These are phyloP conservation scores for Puccinia triticina DNA, from an alignment of 1,284 basidiomycete species.

Conservation along the genomic window DNA sequence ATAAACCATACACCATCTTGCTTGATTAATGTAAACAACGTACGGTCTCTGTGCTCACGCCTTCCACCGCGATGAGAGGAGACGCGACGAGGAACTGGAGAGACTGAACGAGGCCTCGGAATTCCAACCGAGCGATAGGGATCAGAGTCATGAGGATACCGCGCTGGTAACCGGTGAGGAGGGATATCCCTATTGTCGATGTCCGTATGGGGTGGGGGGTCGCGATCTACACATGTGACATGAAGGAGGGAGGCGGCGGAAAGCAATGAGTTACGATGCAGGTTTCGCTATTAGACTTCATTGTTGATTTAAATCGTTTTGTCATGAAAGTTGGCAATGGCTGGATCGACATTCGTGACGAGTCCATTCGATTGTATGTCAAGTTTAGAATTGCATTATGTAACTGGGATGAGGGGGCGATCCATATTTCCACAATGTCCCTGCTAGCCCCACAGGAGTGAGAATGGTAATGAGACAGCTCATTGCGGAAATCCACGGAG, in stretches of 20 bases:
- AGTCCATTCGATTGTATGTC: conserved; percentile 23
- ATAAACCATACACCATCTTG: too few relatives aligned
- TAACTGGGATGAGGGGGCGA: not conserved
- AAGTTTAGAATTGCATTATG: not conserved
- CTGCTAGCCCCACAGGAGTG: conserved; percentile 12
- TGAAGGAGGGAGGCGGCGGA: conserved; percentile 33
- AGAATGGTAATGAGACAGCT: not conserved
- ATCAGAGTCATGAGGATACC: conserved; percentile 19
- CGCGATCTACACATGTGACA: conserved; percentile 14
- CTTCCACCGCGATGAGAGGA: conserved; percentile 10
- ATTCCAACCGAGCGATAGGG: not conserved
- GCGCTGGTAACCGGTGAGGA: conserved; percentile 12
- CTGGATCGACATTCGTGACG: conserved; percentile 24
- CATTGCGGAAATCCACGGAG: not conserved
- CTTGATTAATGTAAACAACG: conserved; percentile 4
- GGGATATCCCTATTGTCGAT: not conserved
- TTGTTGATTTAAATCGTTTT: conserved; percentile 27
- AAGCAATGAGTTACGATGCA: conserved; percentile 42
- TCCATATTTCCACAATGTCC: conserved; percentile 16
- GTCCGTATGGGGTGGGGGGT: conserved; percentile 5
- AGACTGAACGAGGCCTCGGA: conserved; percentile 33
- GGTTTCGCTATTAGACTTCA: conserved; percentile 6
- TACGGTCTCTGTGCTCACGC: conserved; percentile 38
- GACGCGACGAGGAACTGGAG: conserved; percentile 30
- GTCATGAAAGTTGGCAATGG: conserved; percentile 25